Base-by-base conservation (phyloP, 495 filamentous ascomycete genomes). In the Penicillium herquei region DNA sequence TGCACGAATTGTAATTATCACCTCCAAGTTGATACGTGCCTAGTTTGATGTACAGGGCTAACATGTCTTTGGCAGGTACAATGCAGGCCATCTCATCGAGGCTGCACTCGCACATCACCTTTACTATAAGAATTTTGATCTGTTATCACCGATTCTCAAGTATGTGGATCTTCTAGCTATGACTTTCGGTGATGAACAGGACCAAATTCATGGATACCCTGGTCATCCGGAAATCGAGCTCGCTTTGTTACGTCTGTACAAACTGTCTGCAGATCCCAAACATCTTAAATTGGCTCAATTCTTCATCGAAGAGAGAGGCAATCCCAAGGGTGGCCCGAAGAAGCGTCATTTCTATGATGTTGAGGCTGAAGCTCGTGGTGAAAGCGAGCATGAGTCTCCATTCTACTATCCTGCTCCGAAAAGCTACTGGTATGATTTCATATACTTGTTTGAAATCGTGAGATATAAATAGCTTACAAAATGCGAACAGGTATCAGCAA, bases 141-240 rank as follows among this genome's bases (percentile, higher is more conserved):
- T 84, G 30, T 58, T 84, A 13, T 71, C 75, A 5, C 78, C 81
- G 3, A 75, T 85, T 16, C 54, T 78, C 26, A 80, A 78, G 50
- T 83, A 83, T 56, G 77, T 83, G 7, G 72, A 80, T 55, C 70
- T 81, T n/a, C 70, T 84, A 1, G 69, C 64, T 51, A 62, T 68
- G 10, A 75, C 66, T 1, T 81, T 85, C 62, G 83, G 83, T 0
- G 68, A 70, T 4, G 72, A 73, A 6, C 59, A 72, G 13, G 65
- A 62, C n/a, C 78, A 84, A 59, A 77, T 74, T 40, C 78, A 76
- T 33, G 82, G 80, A 12, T 86, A 85, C 52, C 83, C 82, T 6
- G 83, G 81, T 0, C 83, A 85, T 57, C 81, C 77, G 0, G 82
- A 86, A 54, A 83, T 84, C 42, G 82, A 86, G 58, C 69, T 86